Conservation (phyloP, 2,329 filamentous ascomycete genomes). For the Calonectria ilicicola region DNA sequence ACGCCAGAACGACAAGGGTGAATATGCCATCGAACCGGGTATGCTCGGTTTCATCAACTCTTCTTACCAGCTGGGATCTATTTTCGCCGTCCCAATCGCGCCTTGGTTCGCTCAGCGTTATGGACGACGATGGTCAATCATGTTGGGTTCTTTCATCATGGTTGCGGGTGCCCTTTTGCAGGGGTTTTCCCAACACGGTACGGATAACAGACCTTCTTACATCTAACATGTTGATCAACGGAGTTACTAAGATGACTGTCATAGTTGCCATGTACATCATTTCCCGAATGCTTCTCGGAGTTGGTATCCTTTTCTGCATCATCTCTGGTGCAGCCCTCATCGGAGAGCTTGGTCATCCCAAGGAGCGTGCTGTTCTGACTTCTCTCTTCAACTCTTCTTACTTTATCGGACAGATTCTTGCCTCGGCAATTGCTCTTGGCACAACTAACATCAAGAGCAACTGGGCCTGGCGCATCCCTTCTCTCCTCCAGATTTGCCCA, state of each 20-base stretch:
- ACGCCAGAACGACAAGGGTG: conserved; percentile 28
- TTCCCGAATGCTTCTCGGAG: conserved; percentile 70
- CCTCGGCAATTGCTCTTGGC: conserved; percentile 48
- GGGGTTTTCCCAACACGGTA: conserved; percentile 59
- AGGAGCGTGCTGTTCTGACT: conserved; percentile 66
- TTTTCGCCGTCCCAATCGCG: conserved; percentile 65
- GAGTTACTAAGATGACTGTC: neutral
- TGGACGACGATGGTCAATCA: conserved; percentile 62
- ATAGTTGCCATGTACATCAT: conserved; percentile 70
- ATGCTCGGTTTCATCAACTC: conserved; percentile 63
- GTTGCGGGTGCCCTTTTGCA: conserved; percentile 66
- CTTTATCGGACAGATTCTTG: conserved; percentile 52
- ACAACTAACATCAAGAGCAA: conserved; percentile 50
- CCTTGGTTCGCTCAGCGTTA: conserved; percentile 62
- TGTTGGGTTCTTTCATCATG: conserved; percentile 67
- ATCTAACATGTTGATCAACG: neutral
- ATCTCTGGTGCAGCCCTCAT: conserved; percentile 69
- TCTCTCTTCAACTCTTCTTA: conserved; percentile 58
- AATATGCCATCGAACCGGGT: conserved; percentile 44
- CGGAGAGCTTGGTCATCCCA: conserved; percentile 71
- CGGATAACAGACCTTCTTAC: neutral
- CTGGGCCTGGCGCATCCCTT: conserved; percentile 63
- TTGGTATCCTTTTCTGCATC: conserved; percentile 70
- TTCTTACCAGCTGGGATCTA: conserved; percentile 67
- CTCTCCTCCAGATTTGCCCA: conserved; percentile 55